Evolutionary conservation across 2,329 filamentous ascomycete genomes (phyloP), one percentile per base, ranked within the genome.

Genomic region (Penicillium digitatum): DNA sequence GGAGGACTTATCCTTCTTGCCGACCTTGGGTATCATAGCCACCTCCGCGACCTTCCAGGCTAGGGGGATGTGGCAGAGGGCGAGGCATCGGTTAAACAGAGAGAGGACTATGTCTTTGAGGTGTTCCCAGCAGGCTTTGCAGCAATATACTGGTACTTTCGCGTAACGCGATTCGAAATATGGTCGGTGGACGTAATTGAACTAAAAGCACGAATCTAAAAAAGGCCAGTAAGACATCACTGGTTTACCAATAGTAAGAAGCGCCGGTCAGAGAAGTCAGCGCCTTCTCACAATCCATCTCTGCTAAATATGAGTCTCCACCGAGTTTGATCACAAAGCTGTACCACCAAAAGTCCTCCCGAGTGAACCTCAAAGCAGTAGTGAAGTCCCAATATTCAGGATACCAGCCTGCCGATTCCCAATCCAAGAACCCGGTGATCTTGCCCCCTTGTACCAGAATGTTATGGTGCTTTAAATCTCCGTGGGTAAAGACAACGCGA

Each of bases 401-500:
- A 6, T 48, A 48, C 32, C 45, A 48, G 7, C 32, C 45, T 38
- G n/a, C 45, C 5, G 32, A 38, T 48, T 65, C 62, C 63, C 58
- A 65, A 60, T 65, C 63, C 11, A 66, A 34, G 42, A 64, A 59
- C 0, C 56, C 62, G 27, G 60, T 58, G 39, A 71, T 57, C 20
- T 46, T 49, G 11, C 49, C 54, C 3, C 54, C 44, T 20, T 46
- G 35, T 11, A 62, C 46, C 3, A 58, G 16, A 34, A 64, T 58
- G 29, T 63, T 61, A 54, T 63, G 56, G 39, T 32, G 50, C 49
- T 56, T 60, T 9, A 65, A 26, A 58, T 66, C 59, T 32, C 62
- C 55, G 20, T 66, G 62, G 11, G 58, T 63, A 51, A 66, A 66
- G 27, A 68, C 62, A 47, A 68, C 57, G 3, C 56, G 50, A 60